Conservation (phyloP, 306 rosid genomes). For the Fagus sylvatica region DNA sequence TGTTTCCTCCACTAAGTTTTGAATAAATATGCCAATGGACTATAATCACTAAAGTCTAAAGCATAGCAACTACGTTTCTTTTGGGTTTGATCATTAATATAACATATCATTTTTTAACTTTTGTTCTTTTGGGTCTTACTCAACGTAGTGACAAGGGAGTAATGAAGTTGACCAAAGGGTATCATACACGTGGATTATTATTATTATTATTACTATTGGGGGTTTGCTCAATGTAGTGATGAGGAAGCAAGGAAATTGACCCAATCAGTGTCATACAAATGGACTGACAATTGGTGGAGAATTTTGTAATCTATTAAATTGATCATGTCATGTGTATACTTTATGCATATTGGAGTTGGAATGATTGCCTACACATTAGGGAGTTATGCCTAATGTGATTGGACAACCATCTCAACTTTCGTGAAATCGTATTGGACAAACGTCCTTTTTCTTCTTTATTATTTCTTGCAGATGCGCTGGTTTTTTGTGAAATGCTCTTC, state of each 20-base stretch:
- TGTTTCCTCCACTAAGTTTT: background rate
- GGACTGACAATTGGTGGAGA: background rate
- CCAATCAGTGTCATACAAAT: background rate
- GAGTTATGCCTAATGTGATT: background rate
- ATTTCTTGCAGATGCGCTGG: background rate
- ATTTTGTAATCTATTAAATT: background rate
- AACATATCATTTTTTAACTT: background rate
- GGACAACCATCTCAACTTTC: background rate
- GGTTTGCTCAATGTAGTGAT: too few relatives aligned
- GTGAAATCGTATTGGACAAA: background rate
- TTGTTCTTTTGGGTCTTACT: background rate
- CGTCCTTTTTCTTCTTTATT: too few relatives aligned
- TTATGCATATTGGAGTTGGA: background rate
- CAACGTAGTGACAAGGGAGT: background rate
- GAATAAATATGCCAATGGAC: too few relatives aligned
- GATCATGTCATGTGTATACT: too few relatives aligned
- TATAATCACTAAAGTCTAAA: too few relatives aligned
- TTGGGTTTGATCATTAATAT: too few relatives aligned
- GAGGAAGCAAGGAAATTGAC: background rate
- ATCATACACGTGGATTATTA: background rate
- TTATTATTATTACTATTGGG: too few relatives aligned
- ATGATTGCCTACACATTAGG: background rate
- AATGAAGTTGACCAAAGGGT: background rate
- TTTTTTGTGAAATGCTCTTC: background rate
- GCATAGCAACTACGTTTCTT: too few relatives aligned